Evolutionary conservation across 345 rosid genomes (phyloP).

Genomic region (Corymbia maculata): DNA sequence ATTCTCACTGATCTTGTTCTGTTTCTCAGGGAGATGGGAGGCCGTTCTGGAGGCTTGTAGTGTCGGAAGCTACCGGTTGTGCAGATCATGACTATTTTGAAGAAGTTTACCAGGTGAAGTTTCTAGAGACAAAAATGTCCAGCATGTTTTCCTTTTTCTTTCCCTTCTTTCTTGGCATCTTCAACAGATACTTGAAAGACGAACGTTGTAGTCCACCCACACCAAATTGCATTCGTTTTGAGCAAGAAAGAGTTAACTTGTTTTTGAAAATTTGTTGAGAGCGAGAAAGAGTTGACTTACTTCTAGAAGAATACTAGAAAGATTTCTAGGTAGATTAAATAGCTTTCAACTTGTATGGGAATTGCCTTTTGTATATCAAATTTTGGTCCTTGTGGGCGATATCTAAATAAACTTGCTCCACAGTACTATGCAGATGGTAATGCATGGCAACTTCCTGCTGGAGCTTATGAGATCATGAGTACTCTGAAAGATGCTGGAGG

Average conservation of each 20-base stretch:
- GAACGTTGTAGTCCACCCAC: not conserved
- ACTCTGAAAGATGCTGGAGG: constrained; percentile 83
- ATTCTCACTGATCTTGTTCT: not conserved
- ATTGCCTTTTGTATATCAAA: not conserved
- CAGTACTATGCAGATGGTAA: constrained; percentile 77
- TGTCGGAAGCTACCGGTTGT: constrained; percentile 84
- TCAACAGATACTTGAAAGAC: not conserved
- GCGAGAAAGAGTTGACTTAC: not conserved
- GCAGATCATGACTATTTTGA: constrained; percentile 61
- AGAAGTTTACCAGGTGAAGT: constrained; percentile 68
- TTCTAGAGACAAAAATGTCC: not conserved
- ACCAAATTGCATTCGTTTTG: not conserved
- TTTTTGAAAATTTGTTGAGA: not conserved
- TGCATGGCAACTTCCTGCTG: constrained; percentile 87
- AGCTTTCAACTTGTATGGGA: not conserved
- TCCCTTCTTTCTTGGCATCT: not conserved
- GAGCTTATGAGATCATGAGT: constrained; percentile 51
- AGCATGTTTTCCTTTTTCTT: not conserved
- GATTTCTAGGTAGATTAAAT: not conserved
- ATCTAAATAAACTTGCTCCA: not conserved
- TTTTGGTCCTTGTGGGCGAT: not conserved
- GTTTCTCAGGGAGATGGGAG: constrained; percentile 72
- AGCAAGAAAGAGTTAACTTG: not conserved
- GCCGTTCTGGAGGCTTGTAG: constrained; percentile 78
- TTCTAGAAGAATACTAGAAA: not conserved